These are phyloP conservation scores for Laguncularia racemosa DNA, from an alignment of 345 rosid genomes.

Conservation along the genomic window DNA sequence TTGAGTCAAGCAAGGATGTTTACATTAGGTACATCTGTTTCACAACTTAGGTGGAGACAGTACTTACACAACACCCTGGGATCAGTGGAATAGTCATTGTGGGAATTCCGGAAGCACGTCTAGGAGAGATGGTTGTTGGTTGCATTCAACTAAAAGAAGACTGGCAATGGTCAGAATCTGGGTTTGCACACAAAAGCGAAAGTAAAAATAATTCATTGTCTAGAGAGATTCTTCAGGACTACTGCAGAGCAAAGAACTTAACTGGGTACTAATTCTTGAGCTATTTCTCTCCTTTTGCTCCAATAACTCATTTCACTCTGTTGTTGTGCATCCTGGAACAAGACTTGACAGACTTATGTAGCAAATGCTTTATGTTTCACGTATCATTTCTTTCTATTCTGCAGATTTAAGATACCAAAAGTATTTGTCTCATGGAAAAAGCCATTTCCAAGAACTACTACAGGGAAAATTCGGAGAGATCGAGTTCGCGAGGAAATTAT, in stretches of 20 bases:
- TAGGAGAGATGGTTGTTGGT: slow-evolving; percentile 71
- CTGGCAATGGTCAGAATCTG: slow-evolving; percentile 56
- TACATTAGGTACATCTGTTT: slow-evolving; percentile 3
- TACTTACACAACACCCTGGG: slow-evolving; percentile 55
- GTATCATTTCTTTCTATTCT: slow-evolving; percentile 7
- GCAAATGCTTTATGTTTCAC: not conserved
- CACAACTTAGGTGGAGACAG: slow-evolving; percentile 47
- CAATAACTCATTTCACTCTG: not conserved
- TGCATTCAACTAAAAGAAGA: slow-evolving; percentile 47
- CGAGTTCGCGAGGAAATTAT: slow-evolving; percentile 42
- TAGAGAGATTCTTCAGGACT: slow-evolving; percentile 35
- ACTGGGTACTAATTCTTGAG: slow-evolving; percentile 33
- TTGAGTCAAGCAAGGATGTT: not conserved
- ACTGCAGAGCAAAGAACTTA: slow-evolving; percentile 46
- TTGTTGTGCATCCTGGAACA: not conserved
- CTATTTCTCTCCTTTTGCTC: not conserved
- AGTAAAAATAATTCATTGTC: slow-evolving; percentile 26
- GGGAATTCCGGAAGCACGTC: slow-evolving; percentile 53
- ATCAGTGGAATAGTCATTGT: slow-evolving; percentile 40
- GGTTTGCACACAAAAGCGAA: not conserved
- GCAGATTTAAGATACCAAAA: slow-evolving; percentile 83
- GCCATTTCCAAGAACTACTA: slow-evolving; percentile 57
- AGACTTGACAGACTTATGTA: not conserved
- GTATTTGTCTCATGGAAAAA: slow-evolving; percentile 49
- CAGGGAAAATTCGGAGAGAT: slow-evolving; percentile 70